Percentiles rank a stretch among this genome's conserved stretches.
These are phyloP conservation scores for Ophiostoma australiae DNA, from an alignment of 2,329 filamentous ascomycete species.

Conservation along the genomic window DNA sequence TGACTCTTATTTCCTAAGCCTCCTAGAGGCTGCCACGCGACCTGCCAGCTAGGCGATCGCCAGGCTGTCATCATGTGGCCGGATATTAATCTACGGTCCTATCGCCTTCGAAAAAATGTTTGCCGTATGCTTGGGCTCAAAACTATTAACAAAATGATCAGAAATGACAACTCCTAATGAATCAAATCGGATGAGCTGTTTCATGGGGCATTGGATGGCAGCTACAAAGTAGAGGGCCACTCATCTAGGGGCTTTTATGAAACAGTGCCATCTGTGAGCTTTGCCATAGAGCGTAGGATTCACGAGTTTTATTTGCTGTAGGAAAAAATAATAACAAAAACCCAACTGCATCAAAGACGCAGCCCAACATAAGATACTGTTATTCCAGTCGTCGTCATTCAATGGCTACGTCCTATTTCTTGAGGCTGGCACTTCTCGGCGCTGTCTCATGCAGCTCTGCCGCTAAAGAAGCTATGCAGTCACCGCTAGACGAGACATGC, in stretches of 20 bases:
- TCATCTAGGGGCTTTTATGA: slow-evolving; percentile 8
- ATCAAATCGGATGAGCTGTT: background rate
- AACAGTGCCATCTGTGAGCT: slow-evolving; percentile 6
- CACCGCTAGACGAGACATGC: background rate
- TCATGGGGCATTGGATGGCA: background rate
- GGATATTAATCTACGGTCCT: background rate
- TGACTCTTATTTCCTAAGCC: background rate
- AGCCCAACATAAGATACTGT: background rate
- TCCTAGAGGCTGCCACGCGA: background rate
- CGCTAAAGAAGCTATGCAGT: background rate
- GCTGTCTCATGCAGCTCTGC: background rate
- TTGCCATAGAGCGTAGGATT: background rate
- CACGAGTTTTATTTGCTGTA: background rate
- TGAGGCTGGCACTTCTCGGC: background rate
- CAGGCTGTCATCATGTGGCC: slow-evolving; percentile 9
- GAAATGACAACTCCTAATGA: background rate
- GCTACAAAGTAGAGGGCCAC: background rate
- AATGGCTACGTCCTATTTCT: background rate
- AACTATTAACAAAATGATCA: background rate
- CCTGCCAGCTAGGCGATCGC: slow-evolving; percentile 4
- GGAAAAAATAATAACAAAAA: background rate
- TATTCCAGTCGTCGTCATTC: background rate
- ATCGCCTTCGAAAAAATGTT: background rate
- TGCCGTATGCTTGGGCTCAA: background rate
- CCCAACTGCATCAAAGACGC: background rate